Percentiles rank a stretch among this genome's conserved stretches.
Evolutionary conservation across 495 filamentous ascomycete species (phyloP).

Genomic region (Platismatia glauca): DNA sequence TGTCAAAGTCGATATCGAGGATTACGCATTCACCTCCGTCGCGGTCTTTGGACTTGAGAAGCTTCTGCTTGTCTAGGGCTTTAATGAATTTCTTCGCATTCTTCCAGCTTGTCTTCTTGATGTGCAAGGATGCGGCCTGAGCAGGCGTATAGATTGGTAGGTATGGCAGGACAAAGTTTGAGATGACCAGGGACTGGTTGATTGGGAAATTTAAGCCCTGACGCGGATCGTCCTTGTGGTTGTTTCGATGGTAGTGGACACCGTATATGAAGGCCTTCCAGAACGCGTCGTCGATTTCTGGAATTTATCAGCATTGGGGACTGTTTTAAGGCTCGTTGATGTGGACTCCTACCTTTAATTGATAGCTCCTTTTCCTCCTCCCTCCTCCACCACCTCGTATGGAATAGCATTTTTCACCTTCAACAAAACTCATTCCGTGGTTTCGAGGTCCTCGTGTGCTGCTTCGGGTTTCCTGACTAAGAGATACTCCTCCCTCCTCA

Average conservation of each 20-base stretch:
- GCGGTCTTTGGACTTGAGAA: constrained; percentile 59
- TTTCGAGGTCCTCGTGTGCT: constrained; percentile 19
- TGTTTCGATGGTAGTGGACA: constrained; percentile 42
- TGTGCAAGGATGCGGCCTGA: constrained; percentile 50
- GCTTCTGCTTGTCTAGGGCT: constrained; percentile 51
- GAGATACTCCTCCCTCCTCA: constrained; percentile 33
- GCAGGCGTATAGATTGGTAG: constrained; percentile 50
- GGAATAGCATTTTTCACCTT: constrained; percentile 27
- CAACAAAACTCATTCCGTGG: constrained; percentile 23
- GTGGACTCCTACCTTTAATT: constrained; percentile 40
- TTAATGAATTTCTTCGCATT: constrained; percentile 69
- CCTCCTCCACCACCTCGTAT: constrained; percentile 27
- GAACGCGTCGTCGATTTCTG: constrained; percentile 64
- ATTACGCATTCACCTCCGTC: constrained; percentile 58
- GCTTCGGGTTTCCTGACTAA: constrained; percentile 29
- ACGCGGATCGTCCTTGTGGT: constrained; percentile 43
- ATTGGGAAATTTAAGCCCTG: constrained; percentile 54
- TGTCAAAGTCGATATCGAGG: constrained; percentile 56
- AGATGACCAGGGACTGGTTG: constrained; percentile 55
- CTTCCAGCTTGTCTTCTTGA: constrained; percentile 72
- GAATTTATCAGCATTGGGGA: constrained; percentile 5
- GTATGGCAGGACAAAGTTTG: constrained; percentile 57
- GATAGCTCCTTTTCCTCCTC: constrained; percentile 46
- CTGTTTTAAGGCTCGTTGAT: neutral
- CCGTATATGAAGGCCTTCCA: constrained; percentile 60